Conservation (phyloP, 345 rosid genomes). For the Lumnitzera racemosa region DNA sequence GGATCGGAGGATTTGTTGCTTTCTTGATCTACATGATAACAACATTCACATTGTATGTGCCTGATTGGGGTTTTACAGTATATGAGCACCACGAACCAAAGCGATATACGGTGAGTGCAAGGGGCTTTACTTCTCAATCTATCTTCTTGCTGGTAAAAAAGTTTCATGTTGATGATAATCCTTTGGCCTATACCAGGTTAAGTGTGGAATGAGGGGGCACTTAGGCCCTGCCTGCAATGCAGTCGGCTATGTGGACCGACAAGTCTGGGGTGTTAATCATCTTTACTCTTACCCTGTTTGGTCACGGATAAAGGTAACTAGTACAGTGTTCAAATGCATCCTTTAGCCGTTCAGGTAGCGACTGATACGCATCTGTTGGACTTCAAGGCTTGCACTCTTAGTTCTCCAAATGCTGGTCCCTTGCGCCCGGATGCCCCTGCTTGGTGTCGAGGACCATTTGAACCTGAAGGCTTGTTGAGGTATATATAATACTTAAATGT, state of each 20-base stretch:
- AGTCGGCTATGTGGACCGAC: conserved; percentile 52
- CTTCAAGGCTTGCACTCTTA: conserved; percentile 52
- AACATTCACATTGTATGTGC: conserved; percentile 42
- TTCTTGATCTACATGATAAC: conserved; percentile 49
- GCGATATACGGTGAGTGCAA: conserved; percentile 29
- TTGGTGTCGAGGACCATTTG: conserved; percentile 61
- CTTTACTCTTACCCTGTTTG: conserved; percentile 46
- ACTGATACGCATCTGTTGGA: neutral
- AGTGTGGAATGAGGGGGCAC: conserved; percentile 69
- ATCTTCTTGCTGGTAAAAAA: too few species aligned
- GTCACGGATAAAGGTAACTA: conserved; percentile 43
- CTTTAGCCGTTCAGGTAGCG: neutral
- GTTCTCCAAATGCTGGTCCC: conserved; percentile 37
- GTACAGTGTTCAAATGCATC: too few species aligned
- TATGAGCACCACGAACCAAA: neutral
- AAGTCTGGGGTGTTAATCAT: conserved; percentile 62
- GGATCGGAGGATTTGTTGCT: conserved; percentile 48
- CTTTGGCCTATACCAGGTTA: conserved; percentile 29
- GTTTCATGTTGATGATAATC: neutral
- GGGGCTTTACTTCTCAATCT: neutral
- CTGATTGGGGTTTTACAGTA: conserved; percentile 49
- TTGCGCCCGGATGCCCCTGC: conserved; percentile 36
- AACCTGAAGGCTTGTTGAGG: conserved; percentile 72
- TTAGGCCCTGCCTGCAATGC: conserved; percentile 69
- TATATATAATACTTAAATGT: conserved; percentile 4